A percentile compares a stretch with the other conserved stretches of the same genome.
Conservation (phyloP, 1,139 yeast genomes). For the Saccharomycopsis crataegensis region DNA sequence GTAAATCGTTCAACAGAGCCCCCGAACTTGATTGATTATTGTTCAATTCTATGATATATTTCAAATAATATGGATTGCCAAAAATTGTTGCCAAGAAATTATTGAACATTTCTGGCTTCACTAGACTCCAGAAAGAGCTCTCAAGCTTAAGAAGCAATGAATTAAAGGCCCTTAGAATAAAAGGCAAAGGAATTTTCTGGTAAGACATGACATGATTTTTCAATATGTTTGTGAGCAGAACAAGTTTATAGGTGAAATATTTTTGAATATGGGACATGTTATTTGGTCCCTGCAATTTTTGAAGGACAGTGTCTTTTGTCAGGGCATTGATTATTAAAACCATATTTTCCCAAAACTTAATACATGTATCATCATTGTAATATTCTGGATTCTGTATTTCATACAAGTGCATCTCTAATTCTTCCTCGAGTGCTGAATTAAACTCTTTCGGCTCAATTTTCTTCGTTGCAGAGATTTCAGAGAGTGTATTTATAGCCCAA, state of each 20-base stretch:
- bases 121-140: constrained; percentile 41
- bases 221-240: constrained; percentile 40
- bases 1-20: constrained; percentile 29
- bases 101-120: constrained; percentile 44
- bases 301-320: constrained; percentile 34
- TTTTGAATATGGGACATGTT: constrained; percentile 39
- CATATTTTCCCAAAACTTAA: constrained; percentile 48
- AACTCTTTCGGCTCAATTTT: constrained; percentile 23
- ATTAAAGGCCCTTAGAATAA: constrained; percentile 41
- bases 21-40: constrained; percentile 21
- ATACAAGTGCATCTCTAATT: constrained; percentile 43
- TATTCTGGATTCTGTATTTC: constrained; percentile 45
- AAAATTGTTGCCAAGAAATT: constrained; percentile 50
- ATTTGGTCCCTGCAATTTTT: constrained; percentile 36
- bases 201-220: constrained; percentile 44
- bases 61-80: constrained; percentile 34
- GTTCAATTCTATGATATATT: constrained; percentile 22
- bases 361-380: constrained; percentile 38
- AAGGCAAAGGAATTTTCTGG: constrained; percentile 48
- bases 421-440: constrained; percentile 41
- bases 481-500: constrained; percentile 39
- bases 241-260: constrained; percentile 33
- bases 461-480: constrained; percentile 22
- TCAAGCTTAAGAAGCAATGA: constrained; percentile 36
- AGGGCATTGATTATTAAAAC: constrained; percentile 35